Conservation (phyloP, 78 protist genomes). For the Bodo saltans region DNA sequence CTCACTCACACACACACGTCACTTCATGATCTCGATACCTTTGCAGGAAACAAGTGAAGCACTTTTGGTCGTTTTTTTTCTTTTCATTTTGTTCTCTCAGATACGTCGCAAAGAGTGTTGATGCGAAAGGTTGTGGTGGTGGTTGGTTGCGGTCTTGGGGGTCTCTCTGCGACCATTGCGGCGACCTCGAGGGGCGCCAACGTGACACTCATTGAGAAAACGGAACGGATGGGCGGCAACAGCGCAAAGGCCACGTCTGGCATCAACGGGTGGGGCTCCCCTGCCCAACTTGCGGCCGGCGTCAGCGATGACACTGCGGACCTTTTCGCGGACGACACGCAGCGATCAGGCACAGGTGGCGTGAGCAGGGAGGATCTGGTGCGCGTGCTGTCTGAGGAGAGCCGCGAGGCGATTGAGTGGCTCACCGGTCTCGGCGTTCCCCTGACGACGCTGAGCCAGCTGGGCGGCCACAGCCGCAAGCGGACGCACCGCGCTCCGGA, state of each 20-base stretch:
- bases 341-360: constrained; percentile 32
- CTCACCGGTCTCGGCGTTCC: neutral
- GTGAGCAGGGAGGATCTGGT: neutral
- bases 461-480: constrained; percentile 40
- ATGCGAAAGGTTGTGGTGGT: no score
- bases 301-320: constrained; percentile 9
- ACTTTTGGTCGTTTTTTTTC: no score
- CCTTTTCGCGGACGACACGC: neutral
- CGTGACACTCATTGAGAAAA: constrained; percentile 46
- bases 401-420: neutral
- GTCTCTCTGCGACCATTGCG: constrained; percentile 11
- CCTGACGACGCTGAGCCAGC: neutral
- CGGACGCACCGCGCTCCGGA: constrained; percentile 42
- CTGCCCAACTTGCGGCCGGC: constrained; percentile 21
- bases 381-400: neutral
- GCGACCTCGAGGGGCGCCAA: constrained; percentile 27
- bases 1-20: neutral
- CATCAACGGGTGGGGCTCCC: constrained; percentile 56
- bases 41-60: no score
- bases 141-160: constrained; percentile 41
- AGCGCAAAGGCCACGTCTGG: constrained; percentile 70
- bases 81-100: no score
- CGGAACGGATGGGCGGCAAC: constrained; percentile 54
- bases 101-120: no score
- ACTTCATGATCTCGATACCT: no score